Percentiles rank a stretch among this genome's conserved stretches.
Conservation (phyloP, 2,329 filamentous ascomycete genomes). For the Xylariaceae sp. region DNA sequence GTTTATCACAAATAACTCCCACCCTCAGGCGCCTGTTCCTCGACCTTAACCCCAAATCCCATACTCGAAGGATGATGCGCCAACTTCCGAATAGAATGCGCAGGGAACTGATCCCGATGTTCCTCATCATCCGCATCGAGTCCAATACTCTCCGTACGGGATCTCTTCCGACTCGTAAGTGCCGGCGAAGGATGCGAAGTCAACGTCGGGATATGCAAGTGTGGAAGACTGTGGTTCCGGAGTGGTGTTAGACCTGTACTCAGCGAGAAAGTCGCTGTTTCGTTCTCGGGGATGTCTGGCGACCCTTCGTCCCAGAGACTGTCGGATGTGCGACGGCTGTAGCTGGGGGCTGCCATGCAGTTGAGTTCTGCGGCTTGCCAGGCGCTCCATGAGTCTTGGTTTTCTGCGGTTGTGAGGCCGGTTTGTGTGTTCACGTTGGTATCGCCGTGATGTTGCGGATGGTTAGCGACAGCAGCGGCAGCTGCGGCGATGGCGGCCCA, state of each 20-base stretch:
- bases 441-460: conserved; percentile 4
- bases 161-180: conserved; percentile 30
- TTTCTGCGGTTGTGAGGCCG: neutral
- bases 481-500: conserved; percentile 21
- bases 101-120: conserved; percentile 21
- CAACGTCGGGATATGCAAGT: neutral
- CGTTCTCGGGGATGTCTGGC: conserved; percentile 1
- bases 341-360: conserved; percentile 3
- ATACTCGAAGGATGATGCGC: conserved; percentile 21
- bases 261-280: conserved; percentile 20
- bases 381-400: conserved; percentile 23
- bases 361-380: conserved; percentile 15
- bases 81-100: conserved; percentile 28
- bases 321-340: conserved; percentile 6
- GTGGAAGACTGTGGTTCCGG: conserved; percentile 1
- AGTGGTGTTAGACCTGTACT: conserved; percentile 23
- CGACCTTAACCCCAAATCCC: conserved; percentile 1
- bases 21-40: neutral
- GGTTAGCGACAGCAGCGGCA: conserved; percentile 14
- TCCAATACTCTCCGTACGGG: conserved; percentile 32
- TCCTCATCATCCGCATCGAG: conserved; percentile 17
- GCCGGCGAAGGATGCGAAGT: conserved; percentile 10
- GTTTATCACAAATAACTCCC: conserved; percentile 14
- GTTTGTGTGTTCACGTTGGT: neutral
- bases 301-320: conserved; percentile 9